Evolutionary conservation across 1,284 basidiomycete genomes (phyloP), one percentile per base, ranked within the genome.

Genomic region (Moniliella sp.): DNA sequence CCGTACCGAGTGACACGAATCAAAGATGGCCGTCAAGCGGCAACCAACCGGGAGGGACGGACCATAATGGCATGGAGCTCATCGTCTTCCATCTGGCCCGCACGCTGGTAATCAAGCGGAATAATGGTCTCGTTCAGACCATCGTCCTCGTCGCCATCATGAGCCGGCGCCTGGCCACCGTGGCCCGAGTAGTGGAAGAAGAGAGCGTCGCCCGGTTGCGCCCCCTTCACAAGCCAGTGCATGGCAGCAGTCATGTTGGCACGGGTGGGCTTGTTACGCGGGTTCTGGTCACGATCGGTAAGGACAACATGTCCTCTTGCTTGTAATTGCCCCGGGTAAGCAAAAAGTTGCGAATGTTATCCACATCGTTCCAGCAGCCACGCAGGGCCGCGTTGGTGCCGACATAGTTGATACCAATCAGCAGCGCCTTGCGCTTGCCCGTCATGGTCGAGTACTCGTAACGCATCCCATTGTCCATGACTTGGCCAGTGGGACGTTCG

Each of bases 121-220:
- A 59, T 40, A 33, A 60, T 49, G 15, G 57, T 60, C 40, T 60
- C 57, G 40, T 60, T 59, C 42, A 49, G 49, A 3, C 57, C 57
- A 25, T 60, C 57, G 13, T 47, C 57, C 36, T 60, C 57, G 33
- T 60, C 57, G 4, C 49, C 51, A 34, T 58, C 49, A 2, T 41
- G 28, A 5, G 56, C 44, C 26, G 48, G 50, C 12, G 52, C 53
- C 34, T 60, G 57, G 3, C 56, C 56, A 28, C 57, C 57, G 37
- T 60, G 57, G 8, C 57, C 57, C 30, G 18, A 21, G 28, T 48
- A 53, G 38, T 57, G 52, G 50, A 58, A 59, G 44, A 60, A 59
- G 31, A 60, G 53, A 27, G 53, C 54, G 34, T 60, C 57, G 26
- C 52, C 52, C 0, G 51, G 42, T 25, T 38, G 36, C 4, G 57